Percentiles rank a stretch among this genome's conserved stretches.
Evolutionary conservation across 1,284 basidiomycete species (phyloP).

Genomic region (Cutaneotrichosporon sp.): DNA sequence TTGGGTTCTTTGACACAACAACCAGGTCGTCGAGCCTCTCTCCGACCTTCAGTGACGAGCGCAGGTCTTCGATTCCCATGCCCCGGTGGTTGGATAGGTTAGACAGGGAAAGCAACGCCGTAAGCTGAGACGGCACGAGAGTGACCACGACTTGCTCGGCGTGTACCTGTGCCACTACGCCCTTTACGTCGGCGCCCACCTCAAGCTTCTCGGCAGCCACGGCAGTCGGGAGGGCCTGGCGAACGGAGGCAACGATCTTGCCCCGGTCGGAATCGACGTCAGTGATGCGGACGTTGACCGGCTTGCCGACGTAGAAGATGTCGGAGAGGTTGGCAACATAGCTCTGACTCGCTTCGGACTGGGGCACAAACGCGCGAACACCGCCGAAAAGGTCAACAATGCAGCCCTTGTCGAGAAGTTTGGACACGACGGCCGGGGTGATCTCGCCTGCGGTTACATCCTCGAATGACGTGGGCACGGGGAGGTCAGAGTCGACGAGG

Average conservation of each 20-base stretch:
- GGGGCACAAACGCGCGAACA: constrained; percentile 74
- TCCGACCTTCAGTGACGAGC: constrained; percentile 62
- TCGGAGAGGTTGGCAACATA: constrained; percentile 61
- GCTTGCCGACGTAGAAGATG: constrained; percentile 72
- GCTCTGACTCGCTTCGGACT: constrained; percentile 70
- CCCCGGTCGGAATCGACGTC: constrained; percentile 61
- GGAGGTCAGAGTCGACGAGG: constrained; percentile 72
- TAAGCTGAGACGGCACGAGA: constrained; percentile 65
- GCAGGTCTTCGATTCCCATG: constrained; percentile 65
- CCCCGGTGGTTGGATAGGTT: constrained; percentile 79
- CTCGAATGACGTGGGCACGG: constrained; percentile 62
- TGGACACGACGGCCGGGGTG: constrained; percentile 78
- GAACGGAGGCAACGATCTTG: constrained; percentile 78
- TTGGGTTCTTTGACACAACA: constrained; percentile 83
- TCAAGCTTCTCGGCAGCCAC: constrained; percentile 65
- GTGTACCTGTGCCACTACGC: constrained; percentile 69
- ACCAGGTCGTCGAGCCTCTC: constrained; percentile 72
- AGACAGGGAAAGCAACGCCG: constrained; percentile 77
- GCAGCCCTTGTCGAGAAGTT: constrained; percentile 69
- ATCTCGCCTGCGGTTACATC: constrained; percentile 66
- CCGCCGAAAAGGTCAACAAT: constrained; percentile 89
- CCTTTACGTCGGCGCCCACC: constrained; percentile 69
- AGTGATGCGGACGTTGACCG: constrained; percentile 80
- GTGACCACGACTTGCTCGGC: constrained; percentile 73
- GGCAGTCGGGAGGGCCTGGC: constrained; percentile 63